Conservation (phyloP, 2,329 filamentous ascomycete genomes). For the Pseudocercospora fijiensis region DNA sequence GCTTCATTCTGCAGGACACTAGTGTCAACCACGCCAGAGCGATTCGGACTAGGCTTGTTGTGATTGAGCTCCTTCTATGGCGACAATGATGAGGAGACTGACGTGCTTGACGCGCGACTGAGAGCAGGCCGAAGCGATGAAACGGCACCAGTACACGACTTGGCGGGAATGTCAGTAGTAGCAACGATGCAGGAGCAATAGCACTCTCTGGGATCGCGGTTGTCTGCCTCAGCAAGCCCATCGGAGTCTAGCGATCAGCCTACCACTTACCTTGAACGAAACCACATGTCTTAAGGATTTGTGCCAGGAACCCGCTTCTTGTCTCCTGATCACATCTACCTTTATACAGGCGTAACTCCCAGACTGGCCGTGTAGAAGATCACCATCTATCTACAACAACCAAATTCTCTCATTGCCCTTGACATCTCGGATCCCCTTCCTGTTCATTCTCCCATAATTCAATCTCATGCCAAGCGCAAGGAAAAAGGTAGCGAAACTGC, state of each 20-base stretch:
- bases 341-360: neutral
- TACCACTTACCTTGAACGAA: too few relatives aligned
- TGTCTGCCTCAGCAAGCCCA: too few relatives aligned
- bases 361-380: neutral
- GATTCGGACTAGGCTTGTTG: neutral
- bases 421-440: constrained; percentile 22
- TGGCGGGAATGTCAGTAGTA: neutral
- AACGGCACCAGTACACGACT: neutral
- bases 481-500: constrained; percentile 37
- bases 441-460: constrained; percentile 36
- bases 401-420: constrained; percentile 31
- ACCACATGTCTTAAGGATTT: neutral
- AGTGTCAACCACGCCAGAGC: neutral
- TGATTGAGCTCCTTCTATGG: constrained; percentile 4
- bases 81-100: neutral
- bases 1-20: neutral
- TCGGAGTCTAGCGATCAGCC: too few relatives aligned
- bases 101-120: neutral
- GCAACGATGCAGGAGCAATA: too few relatives aligned
- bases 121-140: neutral
- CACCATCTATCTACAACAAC: constrained; percentile 19
- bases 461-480: constrained; percentile 33
- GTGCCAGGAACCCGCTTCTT: neutral
- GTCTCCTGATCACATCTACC: neutral
- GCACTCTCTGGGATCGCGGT: too few relatives aligned